A percentile compares a stretch with the other conserved stretches of the same genome.
These are phyloP conservation scores for Ramaria sp. DNA, from an alignment of 768 basidiomycete genomes.

Conservation along the genomic window DNA sequence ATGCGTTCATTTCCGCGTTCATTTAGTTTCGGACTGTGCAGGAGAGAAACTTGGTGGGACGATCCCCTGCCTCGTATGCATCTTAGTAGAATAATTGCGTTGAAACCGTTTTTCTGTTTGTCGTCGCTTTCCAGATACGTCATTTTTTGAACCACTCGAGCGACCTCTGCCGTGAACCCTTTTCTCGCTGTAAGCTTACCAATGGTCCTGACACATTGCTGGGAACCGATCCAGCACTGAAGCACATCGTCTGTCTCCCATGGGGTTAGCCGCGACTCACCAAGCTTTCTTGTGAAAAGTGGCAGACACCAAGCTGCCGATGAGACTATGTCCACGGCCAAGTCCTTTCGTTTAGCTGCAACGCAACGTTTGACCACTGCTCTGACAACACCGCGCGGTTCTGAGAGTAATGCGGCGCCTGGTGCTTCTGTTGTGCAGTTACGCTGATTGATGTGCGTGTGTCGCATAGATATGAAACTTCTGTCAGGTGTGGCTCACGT, in stretches of 20 bases:
- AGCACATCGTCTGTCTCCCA: conserved; percentile 18
- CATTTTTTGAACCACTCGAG: neutral
- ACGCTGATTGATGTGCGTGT: conserved; percentile 28
- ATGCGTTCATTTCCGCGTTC: neutral
- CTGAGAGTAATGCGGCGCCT: conserved; percentile 20
- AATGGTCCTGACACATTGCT: neutral
- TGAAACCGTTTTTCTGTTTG: conserved; percentile 25
- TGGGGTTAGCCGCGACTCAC: conserved; percentile 32
- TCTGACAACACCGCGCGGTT: conserved; percentile 21
- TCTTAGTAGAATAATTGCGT: conserved; percentile 29
- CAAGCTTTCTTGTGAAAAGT: conserved; percentile 32
- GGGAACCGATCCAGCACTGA: neutral
- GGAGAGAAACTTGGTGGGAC: conserved; percentile 39
- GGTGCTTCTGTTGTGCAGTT: conserved; percentile 21
- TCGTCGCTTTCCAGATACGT: conserved; percentile 26
- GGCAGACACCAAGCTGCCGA: conserved; percentile 14
- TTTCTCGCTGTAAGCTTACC: conserved; percentile 15
- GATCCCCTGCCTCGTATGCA: conserved; percentile 34
- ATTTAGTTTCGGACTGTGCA: conserved; percentile 31
- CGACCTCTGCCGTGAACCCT: conserved; percentile 20
- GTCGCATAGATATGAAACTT: neutral
- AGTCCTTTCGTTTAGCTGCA: too few relatives aligned
- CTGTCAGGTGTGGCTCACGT: conserved; percentile 7
- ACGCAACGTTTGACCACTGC: conserved; percentile 24
- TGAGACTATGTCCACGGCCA: conserved; percentile 25